Evolutionary conservation across 2,329 filamentous ascomycete species (phyloP), one percentile per base, ranked within the genome.

Genomic region (Neodidymelliopsis sp.): DNA sequence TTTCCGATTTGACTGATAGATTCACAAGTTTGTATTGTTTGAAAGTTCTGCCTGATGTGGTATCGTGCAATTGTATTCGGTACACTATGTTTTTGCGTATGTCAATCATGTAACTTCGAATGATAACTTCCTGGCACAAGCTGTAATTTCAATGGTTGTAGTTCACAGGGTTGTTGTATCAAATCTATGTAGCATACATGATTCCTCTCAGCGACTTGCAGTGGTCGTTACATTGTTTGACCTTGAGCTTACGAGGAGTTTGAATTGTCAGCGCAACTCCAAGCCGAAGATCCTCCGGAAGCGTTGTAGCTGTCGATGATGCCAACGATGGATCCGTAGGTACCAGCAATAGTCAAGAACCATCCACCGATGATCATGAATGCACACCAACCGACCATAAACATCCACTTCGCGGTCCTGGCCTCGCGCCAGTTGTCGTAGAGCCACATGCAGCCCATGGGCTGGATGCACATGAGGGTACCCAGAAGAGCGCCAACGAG

Each of bases 401-500:
- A 22, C 24, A 53, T 58, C 62, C 62, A 65, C 45, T 50, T 49
- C 30, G 33, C 15, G n/a, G 34, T 19, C 42, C 41, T 58, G 16
- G 24, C 37, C 6, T 54, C 44, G 15, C 42, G 40, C 62, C 62
- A 66, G 38, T 66, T 56, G 23, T 66, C 63, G 43, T 66, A 66
- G 2, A 66, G 47, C 63, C 63, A 66, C 63, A 66, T 66, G 44
- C 54, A 59, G 10, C 60, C 63, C 61, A 66, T 63, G 12, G 62
- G 63, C 25, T 66, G 63, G 20, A 66, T 56, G 25, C 45, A 63
- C 56, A 65, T 65, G 3, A 66, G 47, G 6, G 63, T 66, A 27
- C 61, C 63, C 6, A 66, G 50, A 11, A 66, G 62, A 9, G 61
- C 63, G 19, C 63, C 63, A 0, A 66, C 49, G 6, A 67, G 62